These are phyloP conservation scores for Candida silvicultrix DNA, from an alignment of 805 yeast species.

Conservation along the genomic window DNA sequence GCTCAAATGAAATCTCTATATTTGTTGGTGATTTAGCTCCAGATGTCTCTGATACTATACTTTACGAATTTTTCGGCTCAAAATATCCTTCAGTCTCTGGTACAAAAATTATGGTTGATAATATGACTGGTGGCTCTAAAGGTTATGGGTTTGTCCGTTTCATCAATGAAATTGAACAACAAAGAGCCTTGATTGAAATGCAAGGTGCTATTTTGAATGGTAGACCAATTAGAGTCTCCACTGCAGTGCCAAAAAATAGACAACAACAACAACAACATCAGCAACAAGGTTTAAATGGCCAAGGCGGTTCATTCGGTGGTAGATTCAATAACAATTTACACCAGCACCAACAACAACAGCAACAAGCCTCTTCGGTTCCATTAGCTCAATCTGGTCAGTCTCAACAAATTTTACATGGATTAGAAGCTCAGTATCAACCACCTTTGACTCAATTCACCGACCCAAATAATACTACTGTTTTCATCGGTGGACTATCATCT, in stretches of 20 bases:
- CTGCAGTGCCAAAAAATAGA: slow-evolving; percentile 51
- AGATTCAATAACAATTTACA: slow-evolving; percentile 1
- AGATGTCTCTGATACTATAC: slow-evolving; percentile 59
- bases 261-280: slow-evolving; percentile 11
- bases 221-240: slow-evolving; percentile 71
- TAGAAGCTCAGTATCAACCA: slow-evolving; percentile 42
- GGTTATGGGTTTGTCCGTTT: slow-evolving; percentile 93
- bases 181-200: slow-evolving; percentile 72
- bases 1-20: slow-evolving; percentile 48
- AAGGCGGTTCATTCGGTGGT: not conserved
- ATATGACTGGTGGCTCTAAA: slow-evolving; percentile 59
- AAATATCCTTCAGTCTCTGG: slow-evolving; percentile 69
- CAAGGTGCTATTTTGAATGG: slow-evolving; percentile 70
- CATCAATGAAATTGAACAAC: slow-evolving; percentile 55
- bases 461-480: slow-evolving; percentile 73
- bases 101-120: slow-evolving; percentile 76
- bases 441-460: slow-evolving; percentile 64
- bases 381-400: slow-evolving; percentile 5
- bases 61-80: slow-evolving; percentile 60
- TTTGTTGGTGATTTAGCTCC: slow-evolving; percentile 84
- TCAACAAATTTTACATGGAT: slow-evolving; percentile 13
- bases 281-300: not conserved
- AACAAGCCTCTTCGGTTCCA: not conserved
- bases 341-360: not conserved
- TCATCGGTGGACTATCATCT: slow-evolving; percentile 59